Conservation (phyloP, 2,329 filamentous ascomycete genomes). For the Helicocarpus griseus region DNA sequence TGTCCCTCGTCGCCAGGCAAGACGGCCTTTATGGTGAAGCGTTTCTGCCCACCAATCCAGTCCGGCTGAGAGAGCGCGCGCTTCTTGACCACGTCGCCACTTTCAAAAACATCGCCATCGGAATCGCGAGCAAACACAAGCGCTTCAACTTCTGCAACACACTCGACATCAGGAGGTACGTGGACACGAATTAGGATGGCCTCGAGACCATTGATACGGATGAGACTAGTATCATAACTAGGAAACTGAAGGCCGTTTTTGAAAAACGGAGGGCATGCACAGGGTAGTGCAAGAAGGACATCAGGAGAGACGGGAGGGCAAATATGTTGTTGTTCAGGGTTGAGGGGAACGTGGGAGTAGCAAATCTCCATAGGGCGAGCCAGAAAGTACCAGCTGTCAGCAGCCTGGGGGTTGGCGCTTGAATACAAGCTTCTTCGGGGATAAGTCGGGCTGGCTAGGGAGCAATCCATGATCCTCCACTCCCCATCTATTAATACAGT, state of each 20-base stretch:
- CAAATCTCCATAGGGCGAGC: slow-evolving; percentile 77
- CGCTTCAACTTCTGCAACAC: slow-evolving; percentile 85
- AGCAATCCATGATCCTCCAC: slow-evolving; percentile 95
- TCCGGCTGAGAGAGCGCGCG: slow-evolving; percentile 82
- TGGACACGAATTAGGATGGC: slow-evolving; percentile 83
- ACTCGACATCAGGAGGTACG: slow-evolving; percentile 82
- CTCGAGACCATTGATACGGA: slow-evolving; percentile 82
- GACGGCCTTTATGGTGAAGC: slow-evolving; percentile 86
- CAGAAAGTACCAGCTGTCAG: slow-evolving; percentile 93
- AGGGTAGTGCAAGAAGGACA: slow-evolving; percentile 74
- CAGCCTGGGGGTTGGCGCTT: slow-evolving; percentile 55
- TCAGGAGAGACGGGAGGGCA: slow-evolving; percentile 81
- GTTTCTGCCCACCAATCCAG: slow-evolving; percentile 78
- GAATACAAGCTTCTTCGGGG: slow-evolving; percentile 72
- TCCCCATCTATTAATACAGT: slow-evolving; percentile 84
- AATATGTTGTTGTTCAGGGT: slow-evolving; percentile 83
- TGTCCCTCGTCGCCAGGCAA: slow-evolving; percentile 86
- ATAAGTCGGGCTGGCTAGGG: slow-evolving; percentile 81
- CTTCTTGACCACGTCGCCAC: slow-evolving; percentile 75
- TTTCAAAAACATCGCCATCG: slow-evolving; percentile 91
- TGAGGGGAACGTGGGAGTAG: slow-evolving; percentile 88
- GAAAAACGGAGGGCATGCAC: slow-evolving; percentile 81
- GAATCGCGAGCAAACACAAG: slow-evolving; percentile 68
- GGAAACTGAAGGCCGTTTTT: slow-evolving; percentile 67
- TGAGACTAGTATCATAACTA: slow-evolving; percentile 82